Base-by-base conservation (phyloP, 768 basidiomycete species). In the Steccherinum ochraceum region DNA sequence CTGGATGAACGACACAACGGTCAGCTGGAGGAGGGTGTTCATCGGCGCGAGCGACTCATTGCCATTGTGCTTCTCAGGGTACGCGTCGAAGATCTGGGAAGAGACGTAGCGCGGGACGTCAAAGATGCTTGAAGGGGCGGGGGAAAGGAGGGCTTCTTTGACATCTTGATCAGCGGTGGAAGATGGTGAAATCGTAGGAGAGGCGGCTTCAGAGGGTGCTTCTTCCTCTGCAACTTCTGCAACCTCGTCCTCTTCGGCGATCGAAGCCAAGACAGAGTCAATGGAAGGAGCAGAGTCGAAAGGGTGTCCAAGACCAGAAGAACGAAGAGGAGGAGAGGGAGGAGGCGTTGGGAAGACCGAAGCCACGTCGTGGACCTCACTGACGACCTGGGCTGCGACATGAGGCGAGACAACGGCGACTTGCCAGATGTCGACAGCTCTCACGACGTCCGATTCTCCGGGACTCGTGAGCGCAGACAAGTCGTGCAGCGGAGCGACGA, bases 311-410 rank as follows among this genome's bases (percentile, higher is more conserved):
- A 35, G 39, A 5, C 43, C 25, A 5, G 35, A 25, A 5, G 44
- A 40, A 12, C 25, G 41, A 25, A 27, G 40, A 2, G 60, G 60
- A 16, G 60, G 60, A 10, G 60, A 61, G 0, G 60, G 58, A 5
- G 60, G 60, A n/a, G 60, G 60, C 1, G 60, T 61, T 7, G 56
- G 58, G 1, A 60, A 53, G 5, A 49, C 40, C 4, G 55, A 39
- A 4, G 40, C 30, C 11, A 41, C 45, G 48, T 35, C 27, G 39
- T 53, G 40, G 27, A 26, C 48, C 3, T 50, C 48, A 19, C 43
- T n/a, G 48, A 43, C 50, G 2, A 52, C 30, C 11, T 12, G 12
- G 11, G 51, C 42, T 5, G 51, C 40, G 44, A 47, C 46, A 23
- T 46, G 51, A 2, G 56, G 48, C 13, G 56, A 51, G 24, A 61